These are phyloP conservation scores for Ulmus americana DNA, from an alignment of 331 rosid genomes.

Conservation along the genomic window DNA sequence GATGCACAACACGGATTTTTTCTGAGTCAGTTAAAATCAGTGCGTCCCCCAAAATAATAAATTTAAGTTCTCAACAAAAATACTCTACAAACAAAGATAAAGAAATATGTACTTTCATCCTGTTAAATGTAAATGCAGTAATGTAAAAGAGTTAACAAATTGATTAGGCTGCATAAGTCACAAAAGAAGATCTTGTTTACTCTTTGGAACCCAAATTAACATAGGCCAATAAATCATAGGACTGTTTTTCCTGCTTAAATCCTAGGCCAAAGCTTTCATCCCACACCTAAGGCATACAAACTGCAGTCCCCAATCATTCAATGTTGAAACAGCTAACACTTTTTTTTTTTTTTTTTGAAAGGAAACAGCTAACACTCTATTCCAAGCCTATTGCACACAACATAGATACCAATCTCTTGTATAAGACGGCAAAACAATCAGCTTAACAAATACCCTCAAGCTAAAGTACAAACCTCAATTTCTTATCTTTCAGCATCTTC, in stretches of 20 bases:
- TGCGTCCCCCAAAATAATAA: conserved; percentile 41
- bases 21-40: conserved; percentile 63
- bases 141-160: conserved; percentile 10
- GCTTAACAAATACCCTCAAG: not conserved
- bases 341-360: not conserved
- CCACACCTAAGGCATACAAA: not conserved
- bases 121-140: conserved; percentile 25
- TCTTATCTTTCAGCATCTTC: not conserved
- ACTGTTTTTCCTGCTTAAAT: not conserved
- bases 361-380: not conserved
- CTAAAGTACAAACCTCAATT: not conserved
- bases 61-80: conserved; percentile 33
- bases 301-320: not conserved
- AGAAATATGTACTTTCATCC: conserved; percentile 33
- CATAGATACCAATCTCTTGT: not conserved
- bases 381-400: not conserved
- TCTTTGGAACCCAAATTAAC: conserved; percentile 12
- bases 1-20: conserved; percentile 66
- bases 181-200: conserved; percentile 14
- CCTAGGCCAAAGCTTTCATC: not conserved
- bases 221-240: not conserved
- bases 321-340: not conserved
- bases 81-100: conserved; percentile 27
- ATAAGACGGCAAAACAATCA: not conserved
- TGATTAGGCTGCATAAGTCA: conserved; percentile 21